Percentiles rank a stretch among this genome's conserved stretches.
These are phyloP conservation scores for Zangia roseola DNA, from an alignment of 768 basidiomycete species.

Conservation along the genomic window DNA sequence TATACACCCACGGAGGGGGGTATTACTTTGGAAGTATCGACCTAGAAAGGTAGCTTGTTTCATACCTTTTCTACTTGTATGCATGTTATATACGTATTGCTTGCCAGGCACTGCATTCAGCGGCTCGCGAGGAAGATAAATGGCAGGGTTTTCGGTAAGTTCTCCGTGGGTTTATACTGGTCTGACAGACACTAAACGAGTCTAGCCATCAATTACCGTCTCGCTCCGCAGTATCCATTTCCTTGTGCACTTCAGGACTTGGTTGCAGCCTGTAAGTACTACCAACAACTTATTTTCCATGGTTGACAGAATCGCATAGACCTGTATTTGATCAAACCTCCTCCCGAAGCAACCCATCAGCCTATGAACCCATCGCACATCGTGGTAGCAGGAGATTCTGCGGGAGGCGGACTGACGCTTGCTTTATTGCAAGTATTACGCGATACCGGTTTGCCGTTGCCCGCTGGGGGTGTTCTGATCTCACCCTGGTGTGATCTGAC, in stretches of 20 bases:
- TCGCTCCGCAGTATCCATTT: slow-evolving; percentile 97
- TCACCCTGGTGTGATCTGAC: slow-evolving; percentile 95
- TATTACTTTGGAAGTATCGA: slow-evolving; percentile 83
- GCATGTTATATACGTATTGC: slow-evolving; percentile 1
- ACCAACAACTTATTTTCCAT: not conserved
- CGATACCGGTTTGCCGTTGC: slow-evolving; percentile 75
- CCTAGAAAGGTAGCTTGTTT: slow-evolving; percentile 55
- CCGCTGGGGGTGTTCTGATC: slow-evolving; percentile 86
- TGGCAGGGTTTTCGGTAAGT: slow-evolving; percentile 79
- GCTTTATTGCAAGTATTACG: slow-evolving; percentile 86
- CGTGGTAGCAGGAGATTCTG: slow-evolving; percentile 87
- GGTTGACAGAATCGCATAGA: slow-evolving; percentile 42
- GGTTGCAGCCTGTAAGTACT: slow-evolving; percentile 73
- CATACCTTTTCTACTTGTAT: slow-evolving; percentile 1
- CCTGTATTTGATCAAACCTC: slow-evolving; percentile 87
- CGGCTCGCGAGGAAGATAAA: slow-evolving; percentile 90
- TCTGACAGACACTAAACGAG: slow-evolving; percentile 14
- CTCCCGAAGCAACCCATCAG: slow-evolving; percentile 69
- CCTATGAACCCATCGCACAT: slow-evolving; percentile 82
- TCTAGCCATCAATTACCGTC: slow-evolving; percentile 73
- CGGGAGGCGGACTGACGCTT: slow-evolving; percentile 85
- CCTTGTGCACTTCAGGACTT: slow-evolving; percentile 90
- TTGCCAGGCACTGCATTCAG: slow-evolving; percentile 65
- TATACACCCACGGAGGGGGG: slow-evolving; percentile 82
- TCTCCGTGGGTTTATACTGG: not conserved